Base-by-base conservation (phyloP, 208 protist genomes). In the Endotrypanum monterogeii region DNA sequence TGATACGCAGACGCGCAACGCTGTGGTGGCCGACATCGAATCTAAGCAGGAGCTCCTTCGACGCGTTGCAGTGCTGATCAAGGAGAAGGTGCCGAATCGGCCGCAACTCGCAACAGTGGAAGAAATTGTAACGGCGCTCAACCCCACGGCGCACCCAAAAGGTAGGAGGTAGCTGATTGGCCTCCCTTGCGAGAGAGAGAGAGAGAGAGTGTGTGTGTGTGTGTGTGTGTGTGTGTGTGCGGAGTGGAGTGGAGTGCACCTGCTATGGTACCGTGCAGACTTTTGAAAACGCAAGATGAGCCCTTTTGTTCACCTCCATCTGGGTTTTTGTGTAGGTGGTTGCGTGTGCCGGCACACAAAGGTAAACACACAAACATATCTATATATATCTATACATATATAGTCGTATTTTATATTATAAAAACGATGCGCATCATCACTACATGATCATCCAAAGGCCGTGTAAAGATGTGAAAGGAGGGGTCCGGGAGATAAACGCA, bases 11-110 rank as follows among this genome's bases (percentile, higher is more conserved):
- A 92, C 79, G 44, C 89, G 93, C 28, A 82, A 68, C 50, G 69
- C 86, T 35, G 76, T 87, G 12, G 85, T 96, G 73, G 56, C 66
- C 14, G 87, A 77, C 30, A 89, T 97, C 51, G 76, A 76, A 28
- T 89, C 58, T 32, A 97, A 97, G 72, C 86, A 91, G 68, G 88
- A 90, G 68, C 71, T 96, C 48, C 83, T 96, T 23, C 82, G 85
- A 9, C 88, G 89, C 20, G 71, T 96, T 14, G 89, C 89, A 3
- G 84, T 72, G n/a, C 67, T 83, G 23, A 94, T 96, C 56, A 96
- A 94, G 80, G 75, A 74, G 54, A 86, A 80, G 54, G 78, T 62
- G 25, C 79, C 69, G 28, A 55, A 71, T 0, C 80, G 89, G 28
- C 86, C 88, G 25, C 44, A 77, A 50, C 39, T 81, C 41, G 77